phyloP scores from a whole-genome alignment of 2,329 filamentous ascomycete genomes.

The Trichoderma lentiforme region DNA sequence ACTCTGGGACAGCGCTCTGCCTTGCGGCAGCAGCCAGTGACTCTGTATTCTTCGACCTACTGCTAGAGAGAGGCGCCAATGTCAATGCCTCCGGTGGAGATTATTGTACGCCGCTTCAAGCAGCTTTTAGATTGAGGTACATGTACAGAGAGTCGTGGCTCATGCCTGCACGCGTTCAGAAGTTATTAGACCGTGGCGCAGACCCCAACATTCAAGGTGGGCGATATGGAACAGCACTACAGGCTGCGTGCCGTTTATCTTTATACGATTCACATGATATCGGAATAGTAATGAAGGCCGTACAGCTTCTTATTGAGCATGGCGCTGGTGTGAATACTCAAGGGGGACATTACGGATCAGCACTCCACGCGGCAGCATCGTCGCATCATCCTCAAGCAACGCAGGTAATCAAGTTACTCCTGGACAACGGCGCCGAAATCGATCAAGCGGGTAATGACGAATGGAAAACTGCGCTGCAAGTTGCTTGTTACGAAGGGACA shows the following conservation, averaged over 20 bases:
- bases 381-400: not conserved
- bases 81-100: not conserved
- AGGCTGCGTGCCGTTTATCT: not conserved
- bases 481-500: not conserved
- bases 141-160: no score
- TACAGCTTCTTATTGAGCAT: not conserved
- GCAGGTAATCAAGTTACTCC: not conserved
- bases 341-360: not conserved
- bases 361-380: not conserved
- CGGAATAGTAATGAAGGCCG: not conserved
- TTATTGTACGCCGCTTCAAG: not conserved
- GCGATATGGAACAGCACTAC: not conserved
- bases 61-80: not conserved
- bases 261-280: not conserved
- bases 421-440: not conserved
- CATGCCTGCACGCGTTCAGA: no score
- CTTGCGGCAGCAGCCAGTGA: rapidly evolving
- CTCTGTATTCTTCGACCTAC: not conserved
- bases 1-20: not conserved
- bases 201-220: not conserved
- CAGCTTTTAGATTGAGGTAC: not conserved
- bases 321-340: not conserved
- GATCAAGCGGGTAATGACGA: not conserved
- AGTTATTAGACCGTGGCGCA: not conserved
- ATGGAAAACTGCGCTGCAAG: not conserved